Evolutionary conservation across 2,329 filamentous ascomycete genomes (phyloP), one percentile per base, ranked within the genome.

Genomic region (Diaporthe eres): DNA sequence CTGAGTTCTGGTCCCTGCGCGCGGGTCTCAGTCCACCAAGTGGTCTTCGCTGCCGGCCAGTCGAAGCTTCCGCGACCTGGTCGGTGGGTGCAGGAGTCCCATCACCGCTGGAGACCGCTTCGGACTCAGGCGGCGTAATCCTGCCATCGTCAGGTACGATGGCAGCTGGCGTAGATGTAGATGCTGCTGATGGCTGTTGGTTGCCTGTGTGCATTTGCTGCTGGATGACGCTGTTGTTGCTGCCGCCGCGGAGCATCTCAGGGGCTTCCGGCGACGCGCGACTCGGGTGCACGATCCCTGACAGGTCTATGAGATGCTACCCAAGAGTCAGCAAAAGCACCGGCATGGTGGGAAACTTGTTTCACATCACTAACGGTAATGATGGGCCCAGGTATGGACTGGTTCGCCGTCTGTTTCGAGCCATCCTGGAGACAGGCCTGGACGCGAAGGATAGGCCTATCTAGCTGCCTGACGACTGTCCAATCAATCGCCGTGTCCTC

Each of bases 361-460:
- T 39, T n/a, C 4, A 19, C 31, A 5, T 3, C 17, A 55, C 65
- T 55, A 0, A 70, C 65, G 1, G 65, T 53, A 15, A 70, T 70
- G n/a, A 70, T 70, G 5, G 65, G 65, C n/a, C 65, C 65, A 1
- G n/a, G 65, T 19, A 70, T 70, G 65, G 49, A 55, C 65, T 70
- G 65, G 65, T 70, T 70, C n/a, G 65, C 65, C 13, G 34, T 25
- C 34, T 70, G 65, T 42, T 70, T 70, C 15, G 65, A 70, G 15
- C 65, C 65, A 55, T 70, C 65, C 34, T 70, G 65, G n/a, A 70
- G 65, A n/a, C 65, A 70, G 49, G 65, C 65, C 65, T 70, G 65
- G 3, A 70, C n/a, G 31, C 65, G 65, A 13, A 70, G 65, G n/a
- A 70, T 55, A 37, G 65, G 65, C 49, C 17, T 70, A 22, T 70